Evolutionary conservation across 257 asterid species (phyloP).

Genomic region (Ilex aquifolium): DNA sequence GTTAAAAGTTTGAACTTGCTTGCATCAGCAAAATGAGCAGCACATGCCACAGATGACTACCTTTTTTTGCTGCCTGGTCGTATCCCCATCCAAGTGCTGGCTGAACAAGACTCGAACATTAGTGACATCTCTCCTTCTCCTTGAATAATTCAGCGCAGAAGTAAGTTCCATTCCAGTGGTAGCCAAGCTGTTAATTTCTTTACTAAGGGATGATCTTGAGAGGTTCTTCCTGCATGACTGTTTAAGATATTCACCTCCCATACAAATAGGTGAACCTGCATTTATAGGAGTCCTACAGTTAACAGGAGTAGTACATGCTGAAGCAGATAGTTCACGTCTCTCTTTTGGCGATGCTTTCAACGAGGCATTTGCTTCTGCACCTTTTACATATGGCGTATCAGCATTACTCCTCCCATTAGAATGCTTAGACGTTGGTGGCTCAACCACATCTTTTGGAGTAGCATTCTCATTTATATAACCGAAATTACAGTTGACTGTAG

Average conservation of each 20-base stretch:
- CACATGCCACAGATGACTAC: slow-evolving; percentile 18
- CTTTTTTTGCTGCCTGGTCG: slow-evolving; percentile 75
- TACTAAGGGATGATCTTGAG: slow-evolving; percentile 40
- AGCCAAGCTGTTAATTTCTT: slow-evolving; percentile 39
- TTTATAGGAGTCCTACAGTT: slow-evolving; percentile 28
- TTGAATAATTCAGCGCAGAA: slow-evolving; percentile 36
- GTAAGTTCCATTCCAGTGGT: slow-evolving; percentile 23
- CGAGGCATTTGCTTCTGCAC: slow-evolving; percentile 22
- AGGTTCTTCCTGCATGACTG: slow-evolving; percentile 63
- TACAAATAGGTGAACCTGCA: slow-evolving; percentile 73
- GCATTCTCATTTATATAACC: slow-evolving; percentile 10
- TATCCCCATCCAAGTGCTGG: slow-evolving; percentile 77
- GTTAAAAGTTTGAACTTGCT: too few species aligned
- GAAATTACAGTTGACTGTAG: slow-evolving; percentile 17
- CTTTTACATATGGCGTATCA: slow-evolving; percentile 20
- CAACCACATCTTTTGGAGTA: slow-evolving; percentile 17
- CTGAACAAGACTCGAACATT: slow-evolving; percentile 76
- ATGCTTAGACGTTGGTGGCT: slow-evolving; percentile 14
- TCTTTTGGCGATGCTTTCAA: slow-evolving; percentile 40
- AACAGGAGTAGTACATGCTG: slow-evolving; percentile 51
- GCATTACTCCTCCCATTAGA: slow-evolving; percentile 20
- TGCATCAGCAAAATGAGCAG: too few species aligned
- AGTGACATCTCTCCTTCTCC: slow-evolving; percentile 76
- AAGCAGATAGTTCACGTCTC: slow-evolving; percentile 7
- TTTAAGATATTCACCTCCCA: slow-evolving; percentile 86